These are phyloP conservation scores for Talaromyces ruber DNA, from an alignment of 495 filamentous ascomycete genomes.

Conservation along the genomic window DNA sequence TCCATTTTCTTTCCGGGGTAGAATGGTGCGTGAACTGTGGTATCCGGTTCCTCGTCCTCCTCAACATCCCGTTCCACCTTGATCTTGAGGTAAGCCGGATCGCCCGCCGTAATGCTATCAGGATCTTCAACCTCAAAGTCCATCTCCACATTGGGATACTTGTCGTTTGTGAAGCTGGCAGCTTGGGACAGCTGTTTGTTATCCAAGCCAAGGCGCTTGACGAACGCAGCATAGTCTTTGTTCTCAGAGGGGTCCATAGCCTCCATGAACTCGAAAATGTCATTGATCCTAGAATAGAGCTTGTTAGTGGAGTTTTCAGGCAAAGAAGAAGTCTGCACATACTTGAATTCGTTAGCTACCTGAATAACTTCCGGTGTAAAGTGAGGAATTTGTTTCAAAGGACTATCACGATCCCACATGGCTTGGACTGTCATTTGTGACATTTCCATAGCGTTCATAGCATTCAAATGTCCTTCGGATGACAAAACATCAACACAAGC, in stretches of 20 bases:
- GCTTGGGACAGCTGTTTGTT: constrained; percentile 78
- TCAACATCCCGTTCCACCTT: constrained; percentile 80
- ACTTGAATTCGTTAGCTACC: constrained; percentile 70
- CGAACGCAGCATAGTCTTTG: constrained; percentile 60
- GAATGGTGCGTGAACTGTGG: constrained; percentile 90
- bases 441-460: constrained; percentile 98
- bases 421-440: constrained; percentile 98
- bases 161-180: constrained; percentile 93
- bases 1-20: constrained; percentile 91
- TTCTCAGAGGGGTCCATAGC: constrained; percentile 94
- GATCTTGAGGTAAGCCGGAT: constrained; percentile 76
- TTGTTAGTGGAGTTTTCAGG: neutral
- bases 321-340: constrained; percentile 26
- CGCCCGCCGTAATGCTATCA: constrained; percentile 68
- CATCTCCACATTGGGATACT: constrained; percentile 89
- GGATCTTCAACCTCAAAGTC: constrained; percentile 79
- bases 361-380: constrained; percentile 80
- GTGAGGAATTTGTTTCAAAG: constrained; percentile 95
- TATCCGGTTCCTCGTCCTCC: constrained; percentile 66
- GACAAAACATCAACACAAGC: constrained; percentile 92
- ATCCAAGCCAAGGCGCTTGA: constrained; percentile 69
- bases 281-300: constrained; percentile 54
- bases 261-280: constrained; percentile 98
- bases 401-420: constrained; percentile 97
- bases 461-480: constrained; percentile 92